Evolutionary conservation across 1,284 basidiomycete genomes (phyloP).

Genomic region (Sphagnurus paluster): DNA sequence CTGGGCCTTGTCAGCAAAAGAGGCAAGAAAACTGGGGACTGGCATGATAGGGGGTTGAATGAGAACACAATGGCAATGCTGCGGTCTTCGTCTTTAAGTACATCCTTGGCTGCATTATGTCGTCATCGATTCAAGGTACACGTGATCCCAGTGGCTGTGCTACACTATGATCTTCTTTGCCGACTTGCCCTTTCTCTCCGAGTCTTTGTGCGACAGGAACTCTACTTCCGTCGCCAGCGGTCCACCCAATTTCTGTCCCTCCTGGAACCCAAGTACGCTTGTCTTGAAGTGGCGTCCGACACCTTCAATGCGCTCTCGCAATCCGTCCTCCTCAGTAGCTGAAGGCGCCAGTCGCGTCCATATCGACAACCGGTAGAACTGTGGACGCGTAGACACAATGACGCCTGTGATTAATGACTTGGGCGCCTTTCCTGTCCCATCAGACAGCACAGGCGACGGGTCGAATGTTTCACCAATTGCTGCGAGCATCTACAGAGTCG

Average conservation of each 20-base stretch:
- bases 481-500: conserved; percentile 83
- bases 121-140: conserved; percentile 9
- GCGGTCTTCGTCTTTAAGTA: conserved; percentile 14
- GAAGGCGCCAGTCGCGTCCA: conserved; percentile 89
- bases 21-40: conserved; percentile 57
- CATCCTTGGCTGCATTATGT: conserved; percentile 1
- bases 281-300: conserved; percentile 87
- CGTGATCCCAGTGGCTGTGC: conserved; percentile 23
- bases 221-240: conserved; percentile 91
- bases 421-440: conserved; percentile 44
- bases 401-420: conserved; percentile 90
- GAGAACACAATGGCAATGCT: conserved; percentile 3
- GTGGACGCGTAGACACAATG: conserved; percentile 91
- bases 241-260: conserved; percentile 75
- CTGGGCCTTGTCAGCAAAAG: conserved; percentile 74
- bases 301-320: conserved; percentile 71
- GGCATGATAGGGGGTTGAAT: conserved; percentile 46
- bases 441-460: conserved; percentile 64
- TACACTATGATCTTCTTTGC: conserved; percentile 79
- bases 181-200: conserved; percentile 90
- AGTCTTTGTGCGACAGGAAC: conserved; percentile 93
- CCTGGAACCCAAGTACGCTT: conserved; percentile 80
- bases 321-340: conserved; percentile 48
- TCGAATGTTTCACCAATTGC: conserved; percentile 97
- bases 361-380: conserved; percentile 96